Base-by-base conservation (phyloP, 495 filamentous ascomycete genomes). In the Hypoxylon trugodes region DNA sequence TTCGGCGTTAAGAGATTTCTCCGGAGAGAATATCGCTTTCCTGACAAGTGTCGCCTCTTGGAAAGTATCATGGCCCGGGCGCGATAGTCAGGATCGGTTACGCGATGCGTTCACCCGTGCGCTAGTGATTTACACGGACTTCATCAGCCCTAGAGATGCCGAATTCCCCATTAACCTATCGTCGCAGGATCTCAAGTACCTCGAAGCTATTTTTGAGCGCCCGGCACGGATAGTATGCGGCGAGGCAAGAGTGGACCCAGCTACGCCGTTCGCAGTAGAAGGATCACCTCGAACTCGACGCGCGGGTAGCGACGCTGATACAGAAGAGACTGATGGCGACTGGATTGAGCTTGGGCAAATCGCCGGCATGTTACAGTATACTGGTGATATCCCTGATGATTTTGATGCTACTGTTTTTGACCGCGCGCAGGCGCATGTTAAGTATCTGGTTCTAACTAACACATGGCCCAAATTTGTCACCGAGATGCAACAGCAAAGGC, bases 361-460 rank as follows among this genome's bases (percentile, higher is more conserved):
- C 8, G 64, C 64, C 6, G 58, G 47, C 0, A 51, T 45, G 19
- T 43, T 59, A 13, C 33, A 66, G 30, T 77, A 66, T 30, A 59
- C 61, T 5, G 69, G 76, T 22, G 63, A 71, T 2, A 78, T 88
- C 21, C 82, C 85, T 1, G 71, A 69, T 3, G 74, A 65, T 0
- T 89, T 90, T 43, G 76, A 79, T 26, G 71, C 74, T 1, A 62
- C 41, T 2, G 76, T 89, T 18, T 90, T 90, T 45, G 84, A 87
- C 46, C 76, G 69, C 0, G 86, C 87, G 0, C 81, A 88, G 69
- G 68, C 76, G 32, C 84, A 81, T 50, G 84, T 89, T 75, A 89
- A 87, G 74, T 87, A 88, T 61, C 76, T 90, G 15, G 87, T 90
- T 1, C 79, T 87, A 54, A 87, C 84, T 4, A 89, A 89, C 68